phyloP scores from a whole-genome alignment of 768 basidiomycete genomes.

The Baorangia bicolor region DNA sequence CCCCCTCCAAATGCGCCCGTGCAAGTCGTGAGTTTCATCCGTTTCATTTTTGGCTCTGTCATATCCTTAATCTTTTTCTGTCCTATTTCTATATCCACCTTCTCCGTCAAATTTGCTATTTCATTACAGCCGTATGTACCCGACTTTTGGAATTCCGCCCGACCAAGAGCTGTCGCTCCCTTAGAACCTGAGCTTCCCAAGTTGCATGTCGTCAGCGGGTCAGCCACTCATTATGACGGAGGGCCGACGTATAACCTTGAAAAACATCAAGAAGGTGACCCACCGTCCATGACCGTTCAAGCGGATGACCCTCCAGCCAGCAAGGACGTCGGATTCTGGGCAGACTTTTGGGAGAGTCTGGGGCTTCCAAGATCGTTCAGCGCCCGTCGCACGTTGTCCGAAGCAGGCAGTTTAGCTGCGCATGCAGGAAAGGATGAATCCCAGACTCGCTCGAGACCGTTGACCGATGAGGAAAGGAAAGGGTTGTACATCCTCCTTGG shows the following conservation, averaged over 20 bases:
- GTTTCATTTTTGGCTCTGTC: constrained; percentile 1
- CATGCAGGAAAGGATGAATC: constrained; percentile 16
- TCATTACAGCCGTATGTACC: constrained; percentile 53
- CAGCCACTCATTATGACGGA: constrained; percentile 45
- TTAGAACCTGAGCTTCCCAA: constrained; percentile 39
- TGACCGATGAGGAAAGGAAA: constrained; percentile 44
- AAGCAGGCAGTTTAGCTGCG: constrained; percentile 9
- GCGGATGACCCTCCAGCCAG: constrained; percentile 15
- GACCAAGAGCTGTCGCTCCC: constrained; percentile 32
- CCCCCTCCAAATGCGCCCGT: constrained; percentile 43
- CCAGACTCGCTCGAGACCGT: constrained; percentile 28
- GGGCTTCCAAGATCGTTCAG: constrained; percentile 35
- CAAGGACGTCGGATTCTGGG: constrained; percentile 24
- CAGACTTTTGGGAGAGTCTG: constrained; percentile 39
- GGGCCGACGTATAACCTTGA: constrained; percentile 47
- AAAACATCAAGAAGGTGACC: constrained; percentile 12
- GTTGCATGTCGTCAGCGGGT: constrained; percentile 49
- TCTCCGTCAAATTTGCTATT: not conserved
- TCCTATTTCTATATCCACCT: no score
- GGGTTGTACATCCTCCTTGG: constrained; percentile 52
- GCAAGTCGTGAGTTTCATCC: constrained; percentile 53
- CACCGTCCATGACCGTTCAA: not conserved
- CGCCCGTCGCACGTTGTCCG: constrained; percentile 16
- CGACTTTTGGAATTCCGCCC: constrained; percentile 59
- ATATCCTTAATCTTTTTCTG: constrained; percentile 4